Conservation (phyloP, 352 stramenopile genomes). For the Saprolegnia parasitica region DNA sequence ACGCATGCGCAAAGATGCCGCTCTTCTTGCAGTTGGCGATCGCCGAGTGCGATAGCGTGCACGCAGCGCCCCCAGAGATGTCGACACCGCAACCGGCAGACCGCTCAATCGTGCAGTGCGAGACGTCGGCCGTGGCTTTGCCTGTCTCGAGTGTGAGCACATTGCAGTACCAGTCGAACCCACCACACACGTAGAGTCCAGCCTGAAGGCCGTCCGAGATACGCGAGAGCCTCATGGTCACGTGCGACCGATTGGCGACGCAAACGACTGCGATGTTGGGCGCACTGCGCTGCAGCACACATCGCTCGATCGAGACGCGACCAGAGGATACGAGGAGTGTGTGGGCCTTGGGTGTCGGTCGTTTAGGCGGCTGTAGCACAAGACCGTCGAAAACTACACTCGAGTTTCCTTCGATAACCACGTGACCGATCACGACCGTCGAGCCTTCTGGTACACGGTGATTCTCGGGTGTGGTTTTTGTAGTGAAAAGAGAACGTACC, state of each 20-base stretch:
- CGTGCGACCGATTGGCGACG: background rate
- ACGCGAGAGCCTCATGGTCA: background rate
- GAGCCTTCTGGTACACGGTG: background rate
- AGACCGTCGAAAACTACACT: background rate
- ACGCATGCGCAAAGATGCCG: conserved; percentile 15
- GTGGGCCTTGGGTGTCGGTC: background rate
- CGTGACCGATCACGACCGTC: background rate
- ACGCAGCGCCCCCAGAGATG: background rate
- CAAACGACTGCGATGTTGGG: conserved; percentile 2
- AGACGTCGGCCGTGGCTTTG: conserved; percentile 5
- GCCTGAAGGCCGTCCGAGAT: conserved; percentile 9
- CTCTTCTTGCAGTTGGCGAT: conserved; percentile 12
- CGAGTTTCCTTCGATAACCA: background rate
- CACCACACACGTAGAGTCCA: conserved; percentile 10
- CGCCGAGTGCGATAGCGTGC: background rate
- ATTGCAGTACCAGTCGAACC: background rate
- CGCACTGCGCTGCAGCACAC: background rate
- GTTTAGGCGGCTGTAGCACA: background rate
- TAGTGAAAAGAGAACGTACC: too few relatives aligned
- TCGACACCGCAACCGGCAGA: conserved; percentile 2
- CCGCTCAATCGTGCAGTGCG: background rate
- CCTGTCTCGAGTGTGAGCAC: background rate
- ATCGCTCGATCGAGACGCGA: background rate
- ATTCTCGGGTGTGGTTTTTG: too few relatives aligned
- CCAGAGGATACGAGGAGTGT: background rate